Evolutionary conservation across 495 filamentous ascomycete species (phyloP), one percentile per base, ranked within the genome.

Genomic region (Neurospora intermedia): DNA sequence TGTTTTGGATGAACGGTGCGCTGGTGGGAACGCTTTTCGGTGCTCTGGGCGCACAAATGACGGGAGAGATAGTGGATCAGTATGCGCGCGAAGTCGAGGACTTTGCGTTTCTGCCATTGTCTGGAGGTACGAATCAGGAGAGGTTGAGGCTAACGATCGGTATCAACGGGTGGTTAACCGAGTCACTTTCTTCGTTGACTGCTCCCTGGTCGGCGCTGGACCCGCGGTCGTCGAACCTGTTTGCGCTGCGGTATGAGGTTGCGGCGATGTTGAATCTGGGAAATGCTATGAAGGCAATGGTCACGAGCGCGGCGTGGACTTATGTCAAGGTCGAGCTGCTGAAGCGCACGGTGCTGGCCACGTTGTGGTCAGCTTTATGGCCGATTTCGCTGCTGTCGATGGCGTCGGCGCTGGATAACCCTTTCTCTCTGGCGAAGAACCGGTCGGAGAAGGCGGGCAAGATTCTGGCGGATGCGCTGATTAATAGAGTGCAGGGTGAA

Each of bases 21-120:
- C 80, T 97, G 11, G 93, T 97, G 3, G 94, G 94, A 2, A 89
- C 92, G 11, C 80, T 97, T 0, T 97, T 97, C 78, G 94, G 94
- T 2, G 94, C 93, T 0, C 95, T 95, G 73, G 94, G 94, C 0
- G 94, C 91, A 0, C 87, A 88, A 45, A 97, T 97, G 94, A 96
- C 93, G 35, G 84, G 93, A 6, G 85, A 90, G 73, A 91, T 94
- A 87, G 90, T 96, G 81, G 92, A 96, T 74, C 87, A 89, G 73
- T 96, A 97, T 79, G 94, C 94, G 0, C 85, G 87, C 45, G 93
- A 97, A 76, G 93, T 97, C 0, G 88, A 92, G 46, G 94, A 97
- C 80, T 97, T 97, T 81, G 88, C 88, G 13, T 97, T 97, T 79
- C 80, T 97, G 23, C 93, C 93, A 0, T 85, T 94, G 40, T 84